phyloP scores from a whole-genome alignment of 345 rosid genomes.

The Hibiscus syriacus region DNA sequence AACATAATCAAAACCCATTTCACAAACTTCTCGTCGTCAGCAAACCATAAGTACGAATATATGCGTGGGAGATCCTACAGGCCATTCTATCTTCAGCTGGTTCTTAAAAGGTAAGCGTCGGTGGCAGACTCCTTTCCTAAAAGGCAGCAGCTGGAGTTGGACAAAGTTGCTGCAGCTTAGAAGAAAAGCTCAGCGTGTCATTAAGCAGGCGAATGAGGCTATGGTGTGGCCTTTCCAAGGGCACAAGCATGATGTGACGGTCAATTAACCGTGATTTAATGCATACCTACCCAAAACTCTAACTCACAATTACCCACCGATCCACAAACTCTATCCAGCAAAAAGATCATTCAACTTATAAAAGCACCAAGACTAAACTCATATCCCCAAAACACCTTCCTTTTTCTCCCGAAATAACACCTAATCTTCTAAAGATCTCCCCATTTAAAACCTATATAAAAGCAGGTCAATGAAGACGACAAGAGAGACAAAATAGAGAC shows the following conservation, averaged over 20 bases:
- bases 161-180: neutral
- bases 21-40: neutral
- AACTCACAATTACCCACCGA: neutral
- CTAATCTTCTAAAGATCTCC: neutral
- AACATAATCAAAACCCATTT: neutral
- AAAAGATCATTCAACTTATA: neutral
- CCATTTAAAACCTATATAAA: neutral
- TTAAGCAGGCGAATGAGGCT: neutral
- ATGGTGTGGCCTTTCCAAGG: neutral
- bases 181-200: neutral
- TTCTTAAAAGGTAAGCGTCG: neutral
- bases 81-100: neutral
- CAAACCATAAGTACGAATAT: neutral
- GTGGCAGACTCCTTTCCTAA: neutral
- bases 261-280: neutral
- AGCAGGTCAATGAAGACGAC: neutral
- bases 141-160: neutral
- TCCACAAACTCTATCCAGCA: neutral
- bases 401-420: neutral
- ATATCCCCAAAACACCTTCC: neutral
- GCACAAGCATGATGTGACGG: neutral
- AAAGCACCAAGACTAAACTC: neutral
- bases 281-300: too few species aligned
- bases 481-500: constrained; percentile 15
- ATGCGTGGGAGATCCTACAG: neutral